phyloP scores from a whole-genome alignment of 352 stramenopile genomes.

The Phytopythium ostracodes region DNA sequence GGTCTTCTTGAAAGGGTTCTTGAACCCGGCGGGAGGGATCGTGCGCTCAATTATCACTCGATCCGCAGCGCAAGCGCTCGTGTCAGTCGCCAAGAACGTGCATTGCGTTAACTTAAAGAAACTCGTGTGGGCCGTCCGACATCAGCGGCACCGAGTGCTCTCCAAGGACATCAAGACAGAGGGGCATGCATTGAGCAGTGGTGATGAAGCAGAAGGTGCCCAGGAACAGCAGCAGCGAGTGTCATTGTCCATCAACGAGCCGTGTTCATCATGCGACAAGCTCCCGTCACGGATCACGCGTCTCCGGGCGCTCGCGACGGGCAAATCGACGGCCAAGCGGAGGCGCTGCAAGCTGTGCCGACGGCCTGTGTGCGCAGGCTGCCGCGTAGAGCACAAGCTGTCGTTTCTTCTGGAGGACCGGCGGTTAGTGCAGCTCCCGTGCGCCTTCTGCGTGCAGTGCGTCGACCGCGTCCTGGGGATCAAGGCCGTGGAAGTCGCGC shows the following conservation, averaged over 20 bases:
- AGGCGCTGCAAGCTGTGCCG: constrained; percentile 36
- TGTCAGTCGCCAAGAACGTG: constrained; percentile 31
- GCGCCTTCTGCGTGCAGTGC: constrained; percentile 33
- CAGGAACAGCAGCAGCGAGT: background rate
- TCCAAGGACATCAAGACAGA: constrained; percentile 1
- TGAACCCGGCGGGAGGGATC: constrained; percentile 32
- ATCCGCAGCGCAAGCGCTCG: constrained; percentile 24
- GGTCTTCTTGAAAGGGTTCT: constrained; percentile 45
- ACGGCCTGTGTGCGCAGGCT: constrained; percentile 39
- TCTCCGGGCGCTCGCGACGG: background rate
- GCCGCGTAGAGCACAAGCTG: constrained; percentile 39
- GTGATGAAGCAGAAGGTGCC: background rate
- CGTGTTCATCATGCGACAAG: constrained; percentile 6
- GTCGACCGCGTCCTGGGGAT: constrained; percentile 16
- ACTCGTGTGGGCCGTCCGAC: constrained; percentile 42
- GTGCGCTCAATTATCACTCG: constrained; percentile 30
- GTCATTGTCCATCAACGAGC: background rate
- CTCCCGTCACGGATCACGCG: constrained; percentile 2
- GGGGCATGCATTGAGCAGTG: constrained; percentile 2
- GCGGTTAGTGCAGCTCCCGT: constrained; percentile 21
- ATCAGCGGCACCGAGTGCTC: constrained; percentile 9
- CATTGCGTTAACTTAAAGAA: constrained; percentile 66
- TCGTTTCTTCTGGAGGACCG: constrained; percentile 20
- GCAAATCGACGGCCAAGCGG: background rate
- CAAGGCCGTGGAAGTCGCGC: constrained; percentile 16